Percentiles rank a stretch among this genome's conserved stretches.
Conservation (phyloP, 495 filamentous ascomycete species). For the Hypoxylon lienhwacheense region DNA sequence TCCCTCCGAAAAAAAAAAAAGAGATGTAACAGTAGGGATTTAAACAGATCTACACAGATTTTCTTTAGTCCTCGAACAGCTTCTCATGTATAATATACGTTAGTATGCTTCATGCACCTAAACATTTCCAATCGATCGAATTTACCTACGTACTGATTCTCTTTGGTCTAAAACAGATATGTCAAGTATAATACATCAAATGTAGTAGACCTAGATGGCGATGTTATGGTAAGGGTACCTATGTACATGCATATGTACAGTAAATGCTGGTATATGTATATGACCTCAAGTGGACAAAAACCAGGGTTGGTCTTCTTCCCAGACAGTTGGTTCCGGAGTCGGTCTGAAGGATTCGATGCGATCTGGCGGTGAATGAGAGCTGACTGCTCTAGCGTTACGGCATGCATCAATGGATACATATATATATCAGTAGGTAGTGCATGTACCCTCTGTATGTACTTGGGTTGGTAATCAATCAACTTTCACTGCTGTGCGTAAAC, state of each 20-base stretch:
- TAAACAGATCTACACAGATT: no score
- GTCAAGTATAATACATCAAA: neutral
- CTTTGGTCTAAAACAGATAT: no score
- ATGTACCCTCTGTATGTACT: no score
- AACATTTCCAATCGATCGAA: no score
- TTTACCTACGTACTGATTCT: neutral
- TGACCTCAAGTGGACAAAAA: neutral
- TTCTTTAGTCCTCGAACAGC: no score
- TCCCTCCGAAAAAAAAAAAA: no score
- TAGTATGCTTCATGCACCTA: no score
- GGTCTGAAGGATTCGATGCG: slow-evolving; percentile 33
- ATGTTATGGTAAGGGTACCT: neutral
- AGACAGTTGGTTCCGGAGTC: slow-evolving; percentile 31
- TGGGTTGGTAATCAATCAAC: slow-evolving; percentile 34
- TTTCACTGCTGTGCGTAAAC: slow-evolving; percentile 10
- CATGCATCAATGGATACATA: no score
- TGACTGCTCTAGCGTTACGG: no score
- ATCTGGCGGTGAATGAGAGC: slow-evolving; percentile 36
- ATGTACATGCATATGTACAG: neutral
- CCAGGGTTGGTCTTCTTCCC: slow-evolving; percentile 19
- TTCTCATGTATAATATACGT: no score
- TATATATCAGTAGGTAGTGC: no score
- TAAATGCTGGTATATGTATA: neutral
- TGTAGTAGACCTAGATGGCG: neutral
- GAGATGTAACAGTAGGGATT: no score